A percentile compares a stretch with the other conserved stretches of the same genome.
These are phyloP conservation scores for Vanderwaltozyma verrucispora DNA, from an alignment of 805 yeast species.

Conservation along the genomic window DNA sequence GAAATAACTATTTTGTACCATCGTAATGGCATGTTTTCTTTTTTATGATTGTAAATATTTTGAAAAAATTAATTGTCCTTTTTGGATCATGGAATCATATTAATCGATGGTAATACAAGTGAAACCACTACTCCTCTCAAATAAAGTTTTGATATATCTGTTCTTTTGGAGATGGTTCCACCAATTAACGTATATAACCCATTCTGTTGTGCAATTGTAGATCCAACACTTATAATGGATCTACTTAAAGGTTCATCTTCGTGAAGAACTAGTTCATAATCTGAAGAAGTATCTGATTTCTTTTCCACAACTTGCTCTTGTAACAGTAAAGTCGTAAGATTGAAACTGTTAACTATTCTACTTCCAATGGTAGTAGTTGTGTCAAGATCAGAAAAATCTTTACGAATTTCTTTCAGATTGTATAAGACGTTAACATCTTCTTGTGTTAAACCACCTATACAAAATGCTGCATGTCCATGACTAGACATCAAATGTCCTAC, in stretches of 20 bases:
- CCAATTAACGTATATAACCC: constrained; percentile 20
- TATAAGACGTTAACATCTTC: constrained; percentile 18
- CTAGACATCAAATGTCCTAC: constrained; percentile 22
- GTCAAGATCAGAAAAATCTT: not conserved
- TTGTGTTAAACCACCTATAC: constrained; percentile 25
- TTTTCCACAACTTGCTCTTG: constrained; percentile 5
- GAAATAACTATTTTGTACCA: too few species aligned
- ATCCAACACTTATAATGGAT: not conserved
- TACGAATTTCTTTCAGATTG: not conserved
- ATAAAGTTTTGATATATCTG: constrained; percentile 7
- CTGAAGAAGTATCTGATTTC: not conserved
- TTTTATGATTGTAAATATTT: not conserved
- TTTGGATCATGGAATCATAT: constrained; percentile 10
- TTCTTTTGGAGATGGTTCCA: constrained; percentile 15
- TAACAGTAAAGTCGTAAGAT: constrained; percentile 11
- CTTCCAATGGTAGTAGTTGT: constrained; percentile 6
- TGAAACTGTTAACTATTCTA: constrained; percentile 9
- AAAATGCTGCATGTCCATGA: constrained; percentile 15
- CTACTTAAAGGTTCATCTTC: not conserved
- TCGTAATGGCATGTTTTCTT: too few species aligned
- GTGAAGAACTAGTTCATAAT: not conserved
- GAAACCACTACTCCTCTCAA: constrained; percentile 23
- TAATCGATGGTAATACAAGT: constrained; percentile 19
- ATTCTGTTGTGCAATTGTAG: constrained; percentile 9
- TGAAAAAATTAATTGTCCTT: not conserved